Evolutionary conservation across 768 basidiomycete species (phyloP), one percentile per base, ranked within the genome.

Genomic region (Lanmaoa pseudosensibilis): DNA sequence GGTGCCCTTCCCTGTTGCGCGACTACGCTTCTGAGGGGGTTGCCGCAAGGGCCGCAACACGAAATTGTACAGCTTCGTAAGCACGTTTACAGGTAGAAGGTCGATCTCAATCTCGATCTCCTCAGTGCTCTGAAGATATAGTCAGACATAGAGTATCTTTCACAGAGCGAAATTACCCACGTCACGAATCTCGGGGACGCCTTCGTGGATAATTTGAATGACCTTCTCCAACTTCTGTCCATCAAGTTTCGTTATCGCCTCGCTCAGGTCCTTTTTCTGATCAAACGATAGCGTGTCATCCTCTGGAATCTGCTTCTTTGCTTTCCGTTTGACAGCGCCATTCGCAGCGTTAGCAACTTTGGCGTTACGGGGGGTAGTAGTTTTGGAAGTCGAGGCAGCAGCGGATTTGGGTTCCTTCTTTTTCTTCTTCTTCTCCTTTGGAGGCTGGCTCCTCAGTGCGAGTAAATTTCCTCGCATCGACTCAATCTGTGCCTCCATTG

Each of bases 91-190:
- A 47, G 97, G 95, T 33, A 99, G 78, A 39, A 85, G 78, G 68
- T 98, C 97, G 67, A 99, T 98, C 74, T 99, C 97, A 41, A 99
- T 84, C 73, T 99, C 97, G 67, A 99, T 98, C 77, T 99, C 97
- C 73, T 98, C 94, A 45, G 89, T 90, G 73, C 92, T 94, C 92
- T 94, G 77, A 57, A 53, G 60, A 50, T 30, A 57, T 15, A 49
- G 56, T 58, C 56, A 66, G 56, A 54, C 56, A 9, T 34, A 32
- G n/a, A 57, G 41, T 19, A 58, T 33, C 53, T 37, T 36, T 43
- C 30, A 34, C 21, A 19, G 73, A 50, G 30, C n/a, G 7, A 49
- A 27, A 50, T 12, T 7, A 79, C 94, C 76, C 72, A 97, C 95
- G 67, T 94, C 91, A 69, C 93, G 85, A 55, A 98, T 90, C 67